phyloP scores from a whole-genome alignment of 2,329 filamentous ascomycete genomes.

The Cladorrhinum sp. region DNA sequence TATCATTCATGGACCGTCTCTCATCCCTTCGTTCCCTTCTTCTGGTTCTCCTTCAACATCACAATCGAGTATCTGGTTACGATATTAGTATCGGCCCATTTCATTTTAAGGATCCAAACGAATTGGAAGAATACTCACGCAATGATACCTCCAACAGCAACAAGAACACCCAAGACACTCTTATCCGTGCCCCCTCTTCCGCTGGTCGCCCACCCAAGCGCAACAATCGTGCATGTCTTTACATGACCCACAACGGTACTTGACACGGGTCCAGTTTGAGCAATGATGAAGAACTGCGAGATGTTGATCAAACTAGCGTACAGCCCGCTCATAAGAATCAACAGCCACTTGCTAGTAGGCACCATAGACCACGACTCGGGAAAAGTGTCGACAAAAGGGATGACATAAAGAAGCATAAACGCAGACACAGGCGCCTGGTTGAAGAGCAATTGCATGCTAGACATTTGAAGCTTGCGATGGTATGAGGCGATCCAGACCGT shows the following conservation, averaged over 20 bases:
- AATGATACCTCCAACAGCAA: slow-evolving; percentile 57
- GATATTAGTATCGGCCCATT: slow-evolving; percentile 6
- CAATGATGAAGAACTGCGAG: slow-evolving; percentile 61
- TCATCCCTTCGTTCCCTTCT: slow-evolving; percentile 9
- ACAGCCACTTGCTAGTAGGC: slow-evolving; percentile 49
- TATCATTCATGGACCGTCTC: slow-evolving; percentile 12
- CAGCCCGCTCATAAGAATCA: slow-evolving; percentile 60
- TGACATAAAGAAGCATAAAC: slow-evolving; percentile 61
- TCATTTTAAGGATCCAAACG: neutral
- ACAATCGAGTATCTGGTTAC: slow-evolving; percentile 31
- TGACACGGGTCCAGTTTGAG: slow-evolving; percentile 59
- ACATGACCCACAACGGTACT: slow-evolving; percentile 65
- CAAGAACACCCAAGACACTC: slow-evolving; percentile 51
- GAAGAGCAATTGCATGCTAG: slow-evolving; percentile 66
- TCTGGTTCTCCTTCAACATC: slow-evolving; percentile 30
- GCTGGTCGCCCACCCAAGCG: slow-evolving; percentile 57
- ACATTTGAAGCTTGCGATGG: slow-evolving; percentile 62
- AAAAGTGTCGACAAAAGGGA: slow-evolving; percentile 63
- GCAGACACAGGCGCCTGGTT: slow-evolving; percentile 65
- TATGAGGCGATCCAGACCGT: slow-evolving; percentile 67
- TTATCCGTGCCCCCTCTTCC: slow-evolving; percentile 55
- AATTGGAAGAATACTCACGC: slow-evolving; percentile 40
- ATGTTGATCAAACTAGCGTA: slow-evolving; percentile 65
- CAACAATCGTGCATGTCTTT: slow-evolving; percentile 65
- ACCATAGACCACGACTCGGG: slow-evolving; percentile 52